Percentiles rank a stretch among this genome's conserved stretches.
Evolutionary conservation across 139 green algal species (phyloP).

Genomic region (Tetraselmis striata): DNA sequence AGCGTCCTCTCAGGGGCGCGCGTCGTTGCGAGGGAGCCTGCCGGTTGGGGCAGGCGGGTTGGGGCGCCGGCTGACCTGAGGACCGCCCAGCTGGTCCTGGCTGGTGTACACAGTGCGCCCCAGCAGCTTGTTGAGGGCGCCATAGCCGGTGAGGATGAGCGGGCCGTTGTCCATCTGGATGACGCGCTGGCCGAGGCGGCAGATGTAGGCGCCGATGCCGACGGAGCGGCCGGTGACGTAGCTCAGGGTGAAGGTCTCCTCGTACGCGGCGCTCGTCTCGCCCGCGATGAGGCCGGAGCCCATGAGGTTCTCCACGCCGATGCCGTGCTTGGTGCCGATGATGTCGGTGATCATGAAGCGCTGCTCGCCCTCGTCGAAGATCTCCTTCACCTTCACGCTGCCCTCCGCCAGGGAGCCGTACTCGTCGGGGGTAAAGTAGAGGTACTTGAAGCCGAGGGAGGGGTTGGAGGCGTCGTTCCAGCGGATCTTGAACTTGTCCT

Average conservation of each 20-base stretch:
- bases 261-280: neutral
- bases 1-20: no score
- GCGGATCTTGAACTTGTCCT: slow-evolving; percentile 23
- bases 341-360: slow-evolving; percentile 74
- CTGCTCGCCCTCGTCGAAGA: slow-evolving; percentile 17
- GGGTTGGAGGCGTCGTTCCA: slow-evolving; percentile 59
- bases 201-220: slow-evolving; percentile 97
- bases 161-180: slow-evolving; percentile 30
- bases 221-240: slow-evolving; percentile 88
- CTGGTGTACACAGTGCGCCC: slow-evolving; percentile 89
- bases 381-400: neutral
- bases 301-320: slow-evolving; percentile 96
- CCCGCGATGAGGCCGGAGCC: slow-evolving; percentile 88
- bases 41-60: no score
- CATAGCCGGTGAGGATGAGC: slow-evolving; percentile 96
- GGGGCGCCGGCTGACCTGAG: slow-evolving; percentile 37
- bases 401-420: slow-evolving; percentile 40
- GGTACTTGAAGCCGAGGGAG: slow-evolving; percentile 78
- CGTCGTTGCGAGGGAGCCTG: no score
- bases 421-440: slow-evolving; percentile 86
- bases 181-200: slow-evolving; percentile 76
- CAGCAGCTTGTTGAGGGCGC: slow-evolving; percentile 98
- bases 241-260: slow-evolving; percentile 89
- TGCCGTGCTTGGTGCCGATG: slow-evolving; percentile 88
- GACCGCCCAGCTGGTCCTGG: slow-evolving; percentile 93